A percentile compares a stretch with the other conserved stretches of the same genome.
phyloP scores from a whole-genome alignment of 257 asterid genomes.

The Voacanga thouarsii region DNA sequence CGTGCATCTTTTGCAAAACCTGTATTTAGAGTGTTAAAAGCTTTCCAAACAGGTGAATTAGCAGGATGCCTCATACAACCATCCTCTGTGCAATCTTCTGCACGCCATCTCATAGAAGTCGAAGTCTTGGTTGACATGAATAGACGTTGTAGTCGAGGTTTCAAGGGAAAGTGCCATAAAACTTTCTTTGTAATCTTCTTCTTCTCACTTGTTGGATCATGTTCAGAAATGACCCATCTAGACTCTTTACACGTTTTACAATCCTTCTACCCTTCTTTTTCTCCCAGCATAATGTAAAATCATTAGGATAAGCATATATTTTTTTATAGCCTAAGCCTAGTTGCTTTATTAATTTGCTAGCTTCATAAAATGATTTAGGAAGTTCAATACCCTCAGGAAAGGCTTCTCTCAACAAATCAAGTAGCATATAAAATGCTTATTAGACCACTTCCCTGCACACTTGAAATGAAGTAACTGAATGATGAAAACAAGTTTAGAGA shows the following conservation, averaged over 20 bases:
- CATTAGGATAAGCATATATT: slow-evolving; percentile 13
- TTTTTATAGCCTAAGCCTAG: slow-evolving; percentile 2
- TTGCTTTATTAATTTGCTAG: neutral
- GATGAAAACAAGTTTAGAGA: no score
- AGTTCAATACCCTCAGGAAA: neutral
- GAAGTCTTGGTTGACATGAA: slow-evolving; percentile 5
- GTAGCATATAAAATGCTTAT: neutral
- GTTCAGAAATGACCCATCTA: neutral
- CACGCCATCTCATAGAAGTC: no score
- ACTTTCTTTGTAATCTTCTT: neutral
- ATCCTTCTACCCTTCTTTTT: neutral
- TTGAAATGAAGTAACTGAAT: no score
- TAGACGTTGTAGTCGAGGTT: slow-evolving; percentile 6
- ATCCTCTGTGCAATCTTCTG: no score
- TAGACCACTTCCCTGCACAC: no score
- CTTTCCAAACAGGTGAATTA: no score
- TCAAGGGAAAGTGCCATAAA: slow-evolving; percentile 2
- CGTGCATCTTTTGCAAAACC: no score
- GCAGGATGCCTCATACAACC: no score
- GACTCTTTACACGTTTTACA: no score
- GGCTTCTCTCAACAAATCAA: neutral
- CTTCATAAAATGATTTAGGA: slow-evolving; percentile 1
- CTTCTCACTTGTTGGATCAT: neutral
- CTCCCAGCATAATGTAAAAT: neutral
- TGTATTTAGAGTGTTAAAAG: no score